Evolutionary conservation across 495 filamentous ascomycete species (phyloP), one percentile per base, ranked within the genome.

Genomic region (Podospora comata): DNA sequence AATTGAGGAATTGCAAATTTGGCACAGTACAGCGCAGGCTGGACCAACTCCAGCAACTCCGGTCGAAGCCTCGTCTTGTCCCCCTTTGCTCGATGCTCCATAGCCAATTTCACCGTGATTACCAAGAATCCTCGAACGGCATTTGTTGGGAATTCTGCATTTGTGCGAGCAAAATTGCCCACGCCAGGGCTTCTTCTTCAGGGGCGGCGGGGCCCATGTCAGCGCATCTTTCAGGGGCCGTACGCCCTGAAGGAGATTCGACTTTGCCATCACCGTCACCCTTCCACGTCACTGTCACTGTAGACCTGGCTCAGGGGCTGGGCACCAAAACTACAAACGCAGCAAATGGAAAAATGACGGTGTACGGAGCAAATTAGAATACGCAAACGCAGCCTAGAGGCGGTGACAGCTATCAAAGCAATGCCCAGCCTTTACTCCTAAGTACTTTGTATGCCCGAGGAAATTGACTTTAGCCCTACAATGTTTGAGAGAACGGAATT

Each of bases 1-100:
- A 48, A 70, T 68, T 67, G 57, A 44, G 68, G 60, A 63, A 70
- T 71, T 70, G 70, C 71, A 70, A 76, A 74, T 70, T 76, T 73
- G 69, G 71, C 70, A 71, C 32, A 6, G 34, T 20, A 34, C 60
- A 23, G 64, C 62, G 64, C 63, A 62, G 57, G 59, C 56, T 15
- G n/a, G 19, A 57, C 59, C 54, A 23, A 23, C 23, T 23, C 23
- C 1, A 56, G 63, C 65, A 64, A 67, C 65, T 66, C 72, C 53
- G 34, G 67, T 66, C 23, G 63, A 74, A 74, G 75, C 71, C 73
- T 75, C 68, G 67, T 73, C 39, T 39, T 23, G 23, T 2, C 23
- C 34, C 34, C 39, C 15, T 48, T 16, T 48, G 39, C 69, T 62
- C 55, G 68, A 58, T 59, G 66, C 75, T 70, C 75, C 74, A 75